These are phyloP conservation scores for Penicillium dipodomyicola DNA, from an alignment of 495 filamentous ascomycete species.

Conservation along the genomic window DNA sequence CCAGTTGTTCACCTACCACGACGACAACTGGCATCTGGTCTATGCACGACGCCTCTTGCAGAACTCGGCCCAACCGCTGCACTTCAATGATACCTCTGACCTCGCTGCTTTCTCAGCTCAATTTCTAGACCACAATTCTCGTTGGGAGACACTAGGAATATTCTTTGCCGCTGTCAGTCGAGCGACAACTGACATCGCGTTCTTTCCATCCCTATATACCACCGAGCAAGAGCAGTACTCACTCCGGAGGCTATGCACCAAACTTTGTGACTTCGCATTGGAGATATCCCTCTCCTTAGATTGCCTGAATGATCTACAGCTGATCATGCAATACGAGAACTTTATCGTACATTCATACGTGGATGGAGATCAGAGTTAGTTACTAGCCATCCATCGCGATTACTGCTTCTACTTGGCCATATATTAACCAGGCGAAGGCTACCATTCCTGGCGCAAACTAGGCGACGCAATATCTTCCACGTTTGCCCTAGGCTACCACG, in stretches of 20 bases:
- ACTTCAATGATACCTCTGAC: constrained; percentile 22
- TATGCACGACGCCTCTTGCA: constrained; percentile 34
- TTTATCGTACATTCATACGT: constrained; percentile 45
- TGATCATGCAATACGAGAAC: constrained; percentile 47
- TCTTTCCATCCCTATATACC: constrained; percentile 35
- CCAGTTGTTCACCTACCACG: constrained; percentile 27
- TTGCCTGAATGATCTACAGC: constrained; percentile 44
- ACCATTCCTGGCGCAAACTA: constrained; percentile 44
- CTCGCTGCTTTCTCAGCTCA: constrained; percentile 32
- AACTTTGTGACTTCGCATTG: constrained; percentile 33
- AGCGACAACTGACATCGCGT: constrained; percentile 35
- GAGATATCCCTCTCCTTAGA: constrained; percentile 43
- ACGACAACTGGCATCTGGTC: constrained; percentile 30
- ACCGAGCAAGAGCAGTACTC: constrained; percentile 27
- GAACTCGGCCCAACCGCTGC: constrained; percentile 34
- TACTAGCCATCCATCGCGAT: not conserved
- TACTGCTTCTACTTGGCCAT: not conserved
- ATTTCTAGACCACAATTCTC: constrained; percentile 33
- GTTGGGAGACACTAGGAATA: constrained; percentile 45
- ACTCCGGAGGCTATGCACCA: constrained; percentile 29
- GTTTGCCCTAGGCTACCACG: constrained; percentile 45
- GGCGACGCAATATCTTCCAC: constrained; percentile 44
- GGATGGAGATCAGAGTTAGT: constrained; percentile 46
- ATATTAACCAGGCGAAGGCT: constrained; percentile 29
- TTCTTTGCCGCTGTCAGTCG: constrained; percentile 40